phyloP scores from a whole-genome alignment of 441 rosid genomes.

The Biscutella laevigata region DNA sequence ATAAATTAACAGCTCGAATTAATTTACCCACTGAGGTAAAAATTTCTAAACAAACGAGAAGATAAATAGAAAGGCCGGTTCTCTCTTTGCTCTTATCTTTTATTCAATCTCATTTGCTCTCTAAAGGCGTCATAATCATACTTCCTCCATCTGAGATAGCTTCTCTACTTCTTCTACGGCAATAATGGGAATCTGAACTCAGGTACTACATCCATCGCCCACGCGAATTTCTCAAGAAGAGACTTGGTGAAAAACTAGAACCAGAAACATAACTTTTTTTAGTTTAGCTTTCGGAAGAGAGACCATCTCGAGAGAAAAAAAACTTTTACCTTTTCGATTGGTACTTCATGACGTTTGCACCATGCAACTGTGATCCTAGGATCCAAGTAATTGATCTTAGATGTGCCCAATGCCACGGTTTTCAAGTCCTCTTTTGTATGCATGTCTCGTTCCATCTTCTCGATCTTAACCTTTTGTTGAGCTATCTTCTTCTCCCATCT shows the following conservation, averaged over 20 bases:
- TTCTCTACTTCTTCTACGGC: background rate
- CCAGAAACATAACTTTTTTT: background rate
- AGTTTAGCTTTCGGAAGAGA: background rate
- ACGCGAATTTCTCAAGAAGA: conserved; percentile 82
- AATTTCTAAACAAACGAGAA: conserved; percentile 9
- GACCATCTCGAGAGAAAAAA: background rate
- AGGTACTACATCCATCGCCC: conserved; percentile 98
- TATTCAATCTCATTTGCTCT: conserved; percentile 6
- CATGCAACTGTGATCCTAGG: conserved; percentile 98
- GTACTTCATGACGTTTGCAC: conserved; percentile 98
- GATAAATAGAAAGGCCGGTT: conserved; percentile 21
- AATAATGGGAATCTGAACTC: conserved; percentile 67
- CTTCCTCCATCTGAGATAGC: conserved; percentile 9
- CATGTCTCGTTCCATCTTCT: conserved; percentile 71
- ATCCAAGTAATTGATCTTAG: conserved; percentile 92
- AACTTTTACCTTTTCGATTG: conserved; percentile 81
- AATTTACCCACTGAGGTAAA: background rate
- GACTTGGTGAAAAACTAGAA: conserved; percentile 85
- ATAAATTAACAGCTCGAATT: background rate
- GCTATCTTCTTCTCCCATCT: conserved; percentile 74
- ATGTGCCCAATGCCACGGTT: conserved; percentile 90
- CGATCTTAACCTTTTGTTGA: conserved; percentile 55
- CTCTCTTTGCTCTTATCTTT: conserved; percentile 21
- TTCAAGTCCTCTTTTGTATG: conserved; percentile 78
- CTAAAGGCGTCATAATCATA: conserved; percentile 5